Evolutionary conservation across 2,329 filamentous ascomycete species (phyloP).

Genomic region (Keithomyces neogunnii): DNA sequence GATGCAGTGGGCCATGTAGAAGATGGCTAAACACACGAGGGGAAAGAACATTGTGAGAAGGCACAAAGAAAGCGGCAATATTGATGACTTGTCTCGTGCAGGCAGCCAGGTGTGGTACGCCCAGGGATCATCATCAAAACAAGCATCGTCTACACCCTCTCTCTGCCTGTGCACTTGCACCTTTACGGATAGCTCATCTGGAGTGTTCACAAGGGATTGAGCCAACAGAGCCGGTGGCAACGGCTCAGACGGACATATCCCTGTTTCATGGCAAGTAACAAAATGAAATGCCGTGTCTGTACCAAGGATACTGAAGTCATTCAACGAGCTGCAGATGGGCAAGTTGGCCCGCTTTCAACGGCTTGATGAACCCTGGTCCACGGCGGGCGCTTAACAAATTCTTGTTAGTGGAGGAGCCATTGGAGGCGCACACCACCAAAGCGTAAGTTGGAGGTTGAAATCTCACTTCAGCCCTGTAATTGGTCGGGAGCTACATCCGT

Average conservation of each 20-base stretch:
- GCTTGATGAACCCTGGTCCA: conserved; percentile 29
- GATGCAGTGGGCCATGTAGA: neutral
- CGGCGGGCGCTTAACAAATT: conserved; percentile 39
- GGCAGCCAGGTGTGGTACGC: neutral
- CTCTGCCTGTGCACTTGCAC: neutral
- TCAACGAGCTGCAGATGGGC: conserved; percentile 1
- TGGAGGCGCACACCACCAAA: neutral
- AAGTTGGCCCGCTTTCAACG: conserved; percentile 8
- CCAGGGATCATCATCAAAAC: neutral
- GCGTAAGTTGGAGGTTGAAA: conserved; percentile 34
- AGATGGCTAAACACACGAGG: neutral
- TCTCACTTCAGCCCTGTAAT: conserved; percentile 26
- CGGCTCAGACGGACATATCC: neutral
- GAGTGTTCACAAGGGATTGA: neutral
- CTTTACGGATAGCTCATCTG: neutral
- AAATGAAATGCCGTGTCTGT: too few species aligned
- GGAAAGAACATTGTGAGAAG: neutral
- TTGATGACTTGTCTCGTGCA: conserved; percentile 1
- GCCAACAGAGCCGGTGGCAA: neutral
- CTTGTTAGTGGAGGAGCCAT: conserved; percentile 27
- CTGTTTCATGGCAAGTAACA: neutral
- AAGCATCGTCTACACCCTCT: neutral
- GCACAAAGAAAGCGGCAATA: conserved; percentile 3
- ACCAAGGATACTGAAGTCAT: too few species aligned
- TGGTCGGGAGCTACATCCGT: conserved; percentile 21